Evolutionary conservation across 768 basidiomycete species (phyloP), one percentile per base, ranked within the genome.

Genomic region (Hirschioporus abietinus): DNA sequence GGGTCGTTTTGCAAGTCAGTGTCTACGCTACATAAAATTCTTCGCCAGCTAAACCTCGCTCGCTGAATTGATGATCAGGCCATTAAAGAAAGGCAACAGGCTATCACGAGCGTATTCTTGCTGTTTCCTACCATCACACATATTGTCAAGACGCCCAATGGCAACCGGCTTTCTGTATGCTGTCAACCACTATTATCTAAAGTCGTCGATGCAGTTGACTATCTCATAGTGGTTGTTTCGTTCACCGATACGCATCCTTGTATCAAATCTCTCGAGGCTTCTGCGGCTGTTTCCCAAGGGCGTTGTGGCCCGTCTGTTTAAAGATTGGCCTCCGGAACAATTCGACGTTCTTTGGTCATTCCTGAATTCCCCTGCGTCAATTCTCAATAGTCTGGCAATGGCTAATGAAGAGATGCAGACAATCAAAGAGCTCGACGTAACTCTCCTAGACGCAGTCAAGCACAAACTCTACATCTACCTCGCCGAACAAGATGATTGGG

Each of bases 61-160:
- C 34, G 63, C 60, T 52, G 25, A 60, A 7, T 57, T 35, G 42
- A 24, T 36, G 27, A 62, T 20, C 70, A 89, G 87, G 77, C 86
- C 8, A 70, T 89, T 64, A 86, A 87, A 75, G 75, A 75, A 18
- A 77, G 83, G 63, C 73, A 77, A 17, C 65, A 75, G 18, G 68
- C 71, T 18, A 73, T 86, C 20, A 66, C 78, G 15, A 79, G 79
- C 4, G 76, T 79, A 1, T 88, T 90, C 68, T 72, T 92, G 65
- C 79, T 95, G 8, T 91, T 89, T 75, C 92, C 92, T 0, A 86
- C 91, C 0, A 78, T 92, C 35, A 82, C 83, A 1, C 77, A 88
- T 72, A 88, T 95, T 27, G 82, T 78, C 1, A 71, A 77, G 17
- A 88, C 89, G 0, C 89, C 89, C 1, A 90, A 90, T 69, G 92